These are phyloP conservation scores for Corylus americana DNA, from an alignment of 306 rosid genomes.

Conservation along the genomic window DNA sequence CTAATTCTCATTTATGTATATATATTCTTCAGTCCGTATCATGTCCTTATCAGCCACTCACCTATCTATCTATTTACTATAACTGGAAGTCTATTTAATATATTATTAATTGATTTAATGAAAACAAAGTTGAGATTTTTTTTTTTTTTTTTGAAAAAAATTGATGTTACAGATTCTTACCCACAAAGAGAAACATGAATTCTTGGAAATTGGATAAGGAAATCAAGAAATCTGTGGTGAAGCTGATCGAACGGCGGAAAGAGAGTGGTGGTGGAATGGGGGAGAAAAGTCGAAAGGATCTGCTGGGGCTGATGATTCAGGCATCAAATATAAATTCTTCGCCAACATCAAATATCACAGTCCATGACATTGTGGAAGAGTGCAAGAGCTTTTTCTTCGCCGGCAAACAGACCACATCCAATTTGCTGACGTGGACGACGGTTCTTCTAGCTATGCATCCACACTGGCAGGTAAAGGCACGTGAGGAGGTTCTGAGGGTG, in stretches of 20 bases:
- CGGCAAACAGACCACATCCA: constrained; percentile 98
- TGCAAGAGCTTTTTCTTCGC: constrained; percentile 99
- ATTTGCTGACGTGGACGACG: constrained; percentile 97
- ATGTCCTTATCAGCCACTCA: neutral
- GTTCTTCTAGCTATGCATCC: constrained; percentile 96
- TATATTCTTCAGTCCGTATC: constrained; percentile 1
- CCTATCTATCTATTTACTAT: neutral
- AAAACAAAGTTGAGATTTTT: constrained; percentile 3
- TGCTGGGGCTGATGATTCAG: constrained; percentile 78
- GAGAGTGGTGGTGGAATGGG: constrained; percentile 17
- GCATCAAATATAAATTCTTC: constrained; percentile 41
- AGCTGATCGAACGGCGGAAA: constrained; percentile 50
- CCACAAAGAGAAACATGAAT: constrained; percentile 70
- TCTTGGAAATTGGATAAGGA: constrained; percentile 82
- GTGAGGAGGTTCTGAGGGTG: constrained; percentile 75
- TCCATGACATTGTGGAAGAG: constrained; percentile 90
- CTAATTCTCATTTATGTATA: neutral
- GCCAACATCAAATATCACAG: constrained; percentile 47
- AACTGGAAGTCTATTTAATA: neutral
- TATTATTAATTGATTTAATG: neutral
- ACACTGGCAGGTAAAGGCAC: constrained; percentile 90
- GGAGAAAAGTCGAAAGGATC: constrained; percentile 59
- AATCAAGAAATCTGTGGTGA: constrained; percentile 57
- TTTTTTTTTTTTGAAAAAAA: neutral
- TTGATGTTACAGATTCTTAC: constrained; percentile 53